Evolutionary conservation across 768 basidiomycete species (phyloP), one percentile per base, ranked within the genome.

Genomic region (Pleurotus sapidus): DNA sequence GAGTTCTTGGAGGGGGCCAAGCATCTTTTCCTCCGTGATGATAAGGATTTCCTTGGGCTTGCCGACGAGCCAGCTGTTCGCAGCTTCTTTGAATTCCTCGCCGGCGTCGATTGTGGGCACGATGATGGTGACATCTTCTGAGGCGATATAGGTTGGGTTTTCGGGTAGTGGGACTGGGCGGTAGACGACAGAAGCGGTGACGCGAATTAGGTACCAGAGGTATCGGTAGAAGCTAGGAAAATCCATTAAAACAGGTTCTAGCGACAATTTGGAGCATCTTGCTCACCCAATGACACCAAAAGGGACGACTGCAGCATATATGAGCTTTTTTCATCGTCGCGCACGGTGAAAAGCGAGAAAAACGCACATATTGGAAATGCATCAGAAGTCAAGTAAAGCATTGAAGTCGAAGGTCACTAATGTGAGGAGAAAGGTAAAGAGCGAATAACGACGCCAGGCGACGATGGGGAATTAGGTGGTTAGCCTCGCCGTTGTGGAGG

Each of bases 101-200:
- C 94, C 95, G 2, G 95, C 93, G 69, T 97, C 94, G 67, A 97
- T 95, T 59, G 93, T 96, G 39, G 94, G 94, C 2, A 96, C 95
- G 59, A 97, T 93, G 68, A 96, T 95, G 42, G 94, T 97, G 62
- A 97, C 94, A 76, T 97, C 94, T 68, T 97, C 94, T 1, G 84
- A 80, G 51, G 93, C 89, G 65, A 91, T 76, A 69, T 95, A 96
- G 18, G 93, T 95, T 1, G 94, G 93, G 68, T 93, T 88, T 75
- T 89, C 85, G 50, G 94, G 94, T 12, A 95, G 75, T 1, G 93
- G 93, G 46, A 96, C 84, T n/a, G 93, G 93, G 58, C 86, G 83
- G 76, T 95, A 95, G 43, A 87, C 84, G 64, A 81, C 77, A 20
- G 83, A 81, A n/a, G 93, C 94, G 37, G 82, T 72, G 25, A 96